Conservation (phyloP, 2,329 filamentous ascomycete species). For the Talaromyces sp. region DNA sequence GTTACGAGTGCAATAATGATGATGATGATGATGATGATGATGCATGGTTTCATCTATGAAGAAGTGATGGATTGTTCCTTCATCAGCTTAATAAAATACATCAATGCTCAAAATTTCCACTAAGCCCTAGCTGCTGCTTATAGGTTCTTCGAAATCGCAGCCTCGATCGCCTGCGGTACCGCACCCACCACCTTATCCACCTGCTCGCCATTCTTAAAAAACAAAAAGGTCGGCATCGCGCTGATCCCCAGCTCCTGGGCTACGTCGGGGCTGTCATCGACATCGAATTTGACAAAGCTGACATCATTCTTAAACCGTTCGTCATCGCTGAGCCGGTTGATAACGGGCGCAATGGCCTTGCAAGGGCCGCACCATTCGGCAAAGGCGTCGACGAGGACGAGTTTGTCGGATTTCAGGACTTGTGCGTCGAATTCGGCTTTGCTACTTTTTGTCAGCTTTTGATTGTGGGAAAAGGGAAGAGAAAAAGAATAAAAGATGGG, state of each 20-base stretch:
- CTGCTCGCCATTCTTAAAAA: slow-evolving; percentile 77
- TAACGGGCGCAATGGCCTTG: slow-evolving; percentile 77
- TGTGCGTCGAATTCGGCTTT: slow-evolving; percentile 54
- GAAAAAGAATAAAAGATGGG: slow-evolving; percentile 7
- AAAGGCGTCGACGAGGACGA: slow-evolving; percentile 78
- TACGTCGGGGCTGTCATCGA: slow-evolving; percentile 72
- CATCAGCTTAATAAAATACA: background rate
- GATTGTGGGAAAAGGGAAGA: background rate
- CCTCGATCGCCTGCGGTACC: slow-evolving; percentile 64
- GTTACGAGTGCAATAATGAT: too few relatives aligned
- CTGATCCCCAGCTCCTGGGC: slow-evolving; percentile 72
- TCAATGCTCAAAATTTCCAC: background rate
- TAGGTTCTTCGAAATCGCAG: slow-evolving; percentile 22
- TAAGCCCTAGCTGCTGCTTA: slow-evolving; percentile 7
- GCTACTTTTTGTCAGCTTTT: slow-evolving; percentile 33
- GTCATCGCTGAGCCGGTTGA: slow-evolving; percentile 62
- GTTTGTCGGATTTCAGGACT: slow-evolving; percentile 41
- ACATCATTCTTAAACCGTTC: slow-evolving; percentile 50
- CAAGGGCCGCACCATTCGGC: slow-evolving; percentile 93
- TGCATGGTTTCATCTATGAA: background rate
- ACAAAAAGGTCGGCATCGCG: slow-evolving; percentile 87
- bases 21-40: too few relatives aligned
- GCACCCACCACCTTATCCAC: slow-evolving; percentile 71
- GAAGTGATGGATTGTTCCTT: background rate
- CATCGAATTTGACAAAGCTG: slow-evolving; percentile 85